Percentiles rank a stretch among this genome's conserved stretches.
Conservation (phyloP, 441 rosid species). For the Populus hybrid region DNA sequence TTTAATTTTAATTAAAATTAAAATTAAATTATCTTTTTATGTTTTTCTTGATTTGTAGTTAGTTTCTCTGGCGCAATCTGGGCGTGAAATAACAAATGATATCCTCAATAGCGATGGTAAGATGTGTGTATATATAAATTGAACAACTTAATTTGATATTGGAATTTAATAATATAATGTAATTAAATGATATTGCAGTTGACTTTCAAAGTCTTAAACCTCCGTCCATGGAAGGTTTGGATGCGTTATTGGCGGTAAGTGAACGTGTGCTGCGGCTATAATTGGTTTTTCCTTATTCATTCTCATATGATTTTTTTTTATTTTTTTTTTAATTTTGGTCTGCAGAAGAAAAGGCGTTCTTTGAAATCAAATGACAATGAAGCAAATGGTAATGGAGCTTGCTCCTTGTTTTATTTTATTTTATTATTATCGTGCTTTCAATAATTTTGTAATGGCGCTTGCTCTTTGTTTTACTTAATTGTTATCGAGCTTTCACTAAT, state of each 20-base stretch:
- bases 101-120: conserved; percentile 51
- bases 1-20: background rate
- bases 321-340: background rate
- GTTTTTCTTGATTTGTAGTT: conserved; percentile 39
- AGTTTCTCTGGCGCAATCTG: conserved; percentile 78
- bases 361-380: conserved; percentile 46
- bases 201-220: conserved; percentile 58
- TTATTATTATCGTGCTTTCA: no score
- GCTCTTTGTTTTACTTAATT: conserved; percentile 1
- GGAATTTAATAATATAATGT: background rate
- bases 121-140: background rate
- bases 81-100: conserved; percentile 58
- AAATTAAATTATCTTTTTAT: background rate
- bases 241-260: conserved; percentile 55
- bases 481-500: conserved; percentile 13
- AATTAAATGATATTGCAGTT: conserved; percentile 35
- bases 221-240: conserved; percentile 79
- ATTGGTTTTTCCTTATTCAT: background rate
- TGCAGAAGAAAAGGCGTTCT: conserved; percentile 55
- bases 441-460: background rate
- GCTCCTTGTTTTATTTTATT: no score
- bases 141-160: background rate
- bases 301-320: conserved; percentile 4
- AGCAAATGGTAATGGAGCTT: conserved; percentile 47
- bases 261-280: conserved; percentile 1